phyloP scores from a whole-genome alignment of 345 rosid species.

The Populus pruinosa region DNA sequence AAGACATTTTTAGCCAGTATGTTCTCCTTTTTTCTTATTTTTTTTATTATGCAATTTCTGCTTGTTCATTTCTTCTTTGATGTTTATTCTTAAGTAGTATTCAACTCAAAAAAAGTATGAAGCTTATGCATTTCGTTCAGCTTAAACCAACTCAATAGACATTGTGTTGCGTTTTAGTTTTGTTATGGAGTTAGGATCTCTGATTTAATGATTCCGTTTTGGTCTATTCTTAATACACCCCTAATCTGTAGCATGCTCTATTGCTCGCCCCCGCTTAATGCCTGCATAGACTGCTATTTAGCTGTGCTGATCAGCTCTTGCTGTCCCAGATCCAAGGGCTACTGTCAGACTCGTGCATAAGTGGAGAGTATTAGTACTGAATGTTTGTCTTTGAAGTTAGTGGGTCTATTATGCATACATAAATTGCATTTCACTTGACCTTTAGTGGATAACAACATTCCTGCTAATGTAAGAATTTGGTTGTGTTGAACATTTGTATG shows the following conservation, averaged over 20 bases:
- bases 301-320: not conserved
- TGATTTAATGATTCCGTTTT: not conserved
- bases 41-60: not conserved
- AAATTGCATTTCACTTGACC: not conserved
- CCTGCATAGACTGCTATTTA: not conserved
- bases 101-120: not conserved
- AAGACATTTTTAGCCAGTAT: constrained; percentile 60
- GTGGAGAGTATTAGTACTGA: not conserved
- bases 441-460: not conserved
- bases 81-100: not conserved
- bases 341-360: not conserved
- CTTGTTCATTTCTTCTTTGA: not conserved
- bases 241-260: not conserved
- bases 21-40: constrained; percentile 11
- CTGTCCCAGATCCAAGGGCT: not conserved
- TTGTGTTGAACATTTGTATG: not conserved
- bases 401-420: not conserved
- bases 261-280: not conserved
- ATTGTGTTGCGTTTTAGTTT: not conserved
- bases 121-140: not conserved
- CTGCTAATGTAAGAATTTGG: not conserved
- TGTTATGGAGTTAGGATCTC: not conserved
- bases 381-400: not conserved
- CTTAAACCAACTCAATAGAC: not conserved
- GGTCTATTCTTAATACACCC: not conserved